phyloP scores from a whole-genome alignment of 176 grass and related monocot genomes.

The Phoenix dactylifera region DNA sequence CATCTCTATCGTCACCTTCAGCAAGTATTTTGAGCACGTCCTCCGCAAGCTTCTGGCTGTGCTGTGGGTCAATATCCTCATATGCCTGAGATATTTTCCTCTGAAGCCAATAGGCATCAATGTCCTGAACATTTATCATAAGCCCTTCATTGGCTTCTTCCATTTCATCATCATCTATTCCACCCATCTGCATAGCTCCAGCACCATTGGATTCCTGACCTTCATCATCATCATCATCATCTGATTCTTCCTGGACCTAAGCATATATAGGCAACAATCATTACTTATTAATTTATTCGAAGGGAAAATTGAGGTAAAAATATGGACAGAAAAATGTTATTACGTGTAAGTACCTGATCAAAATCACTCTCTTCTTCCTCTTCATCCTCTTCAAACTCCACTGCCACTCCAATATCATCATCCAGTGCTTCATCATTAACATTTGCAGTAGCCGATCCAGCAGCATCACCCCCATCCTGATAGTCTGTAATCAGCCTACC shows the following conservation, averaged over 20 bases:
- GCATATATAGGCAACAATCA: not conserved
- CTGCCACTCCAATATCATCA: constrained; percentile 82
- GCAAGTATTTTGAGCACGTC: constrained; percentile 86
- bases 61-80: constrained; percentile 70
- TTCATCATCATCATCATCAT: constrained; percentile 57
- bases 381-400: constrained; percentile 82
- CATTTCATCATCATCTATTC: constrained; percentile 68
- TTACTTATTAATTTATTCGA: too few species aligned
- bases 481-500: constrained; percentile 78
- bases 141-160: constrained; percentile 53
- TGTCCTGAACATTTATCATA: constrained; percentile 82
- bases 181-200: constrained; percentile 80
- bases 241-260: constrained; percentile 93
- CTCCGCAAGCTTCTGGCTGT: constrained; percentile 76
- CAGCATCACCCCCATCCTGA: constrained; percentile 37
- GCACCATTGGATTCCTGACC: constrained; percentile 35
- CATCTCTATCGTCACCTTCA: constrained; percentile 67
- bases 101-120: constrained; percentile 98
- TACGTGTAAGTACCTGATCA: constrained; percentile 50
- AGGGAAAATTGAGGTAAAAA: too few species aligned
- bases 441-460: constrained; percentile 13
- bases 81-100: constrained; percentile 91
- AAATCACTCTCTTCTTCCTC: constrained; percentile 84
- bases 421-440: constrained; percentile 46
- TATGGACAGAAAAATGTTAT: too few species aligned